Conservation (phyloP, 139 green algal genomes). For the Pleodorina starrii region DNA sequence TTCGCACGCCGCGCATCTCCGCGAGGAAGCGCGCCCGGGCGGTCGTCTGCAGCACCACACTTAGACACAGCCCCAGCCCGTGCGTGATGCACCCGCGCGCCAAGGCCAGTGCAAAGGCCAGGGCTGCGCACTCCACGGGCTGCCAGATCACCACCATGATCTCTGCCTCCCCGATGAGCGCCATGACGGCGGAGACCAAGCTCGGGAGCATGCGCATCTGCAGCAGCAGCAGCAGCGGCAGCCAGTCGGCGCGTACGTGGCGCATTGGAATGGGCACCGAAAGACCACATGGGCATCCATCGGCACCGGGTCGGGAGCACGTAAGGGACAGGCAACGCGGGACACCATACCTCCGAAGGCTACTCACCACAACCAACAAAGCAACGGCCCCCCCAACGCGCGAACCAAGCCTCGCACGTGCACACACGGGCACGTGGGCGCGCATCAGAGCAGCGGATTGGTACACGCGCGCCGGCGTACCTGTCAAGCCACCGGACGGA, state of each 20-base stretch:
- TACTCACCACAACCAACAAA: neutral
- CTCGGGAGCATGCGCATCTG: constrained; percentile 6
- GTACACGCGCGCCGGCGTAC: neutral
- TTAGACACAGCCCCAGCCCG: neutral
- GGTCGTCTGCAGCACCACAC: neutral
- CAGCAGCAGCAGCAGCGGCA: no score
- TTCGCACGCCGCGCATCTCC: neutral
- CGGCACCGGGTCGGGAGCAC: no score
- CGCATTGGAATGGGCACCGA: neutral
- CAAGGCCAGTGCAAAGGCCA: neutral
- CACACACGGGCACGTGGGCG: no score
- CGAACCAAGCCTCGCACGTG: no score
- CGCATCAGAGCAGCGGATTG: no score
- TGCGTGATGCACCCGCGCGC: neutral
- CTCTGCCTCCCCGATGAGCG: neutral
- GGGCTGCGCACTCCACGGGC: neutral
- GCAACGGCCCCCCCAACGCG: no score
- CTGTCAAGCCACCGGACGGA: neutral
- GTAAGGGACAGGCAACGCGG: no score
- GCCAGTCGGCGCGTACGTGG: neutral
- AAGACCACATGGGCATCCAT: no score
- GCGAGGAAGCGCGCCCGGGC: neutral
- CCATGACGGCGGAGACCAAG: neutral
- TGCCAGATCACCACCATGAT: neutral
- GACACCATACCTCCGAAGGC: no score